Evolutionary conservation across 371 early-diverging fungal genomes (phyloP), one percentile per base, ranked within the genome.

Genomic region (Lichtheimia ramosa): DNA sequence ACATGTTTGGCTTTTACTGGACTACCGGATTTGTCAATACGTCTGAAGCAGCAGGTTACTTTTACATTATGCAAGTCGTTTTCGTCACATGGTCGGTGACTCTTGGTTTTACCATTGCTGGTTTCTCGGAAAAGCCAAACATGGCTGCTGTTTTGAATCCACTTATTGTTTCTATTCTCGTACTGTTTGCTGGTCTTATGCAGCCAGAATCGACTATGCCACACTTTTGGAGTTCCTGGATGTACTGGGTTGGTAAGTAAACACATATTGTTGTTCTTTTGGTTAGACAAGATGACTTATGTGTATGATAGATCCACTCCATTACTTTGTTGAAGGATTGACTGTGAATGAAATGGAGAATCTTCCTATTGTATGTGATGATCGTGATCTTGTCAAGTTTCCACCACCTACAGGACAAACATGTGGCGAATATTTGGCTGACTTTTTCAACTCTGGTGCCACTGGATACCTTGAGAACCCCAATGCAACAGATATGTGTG

Each of bases 121-220:
- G 85, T 0, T 59, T 89, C 52, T 42, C 56, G 7, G 43, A 41
- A 43, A 43, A 41, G 13, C 43, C 42, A n/a, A n/a, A 42, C 5
- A 41, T 55, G 56, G 56, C 56, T 3, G 40, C 88, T 13, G 74
- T 92, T 28, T 59, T 91, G 58, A 86, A 88, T 48, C 90, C 92
- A 3, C 83, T 92, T 61, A 80, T 90, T 51, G 82, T 87, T 27
- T 80, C 89, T 1, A 75, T 88, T 43, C 74, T 91, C 61, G 81
- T 84, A 58, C 64, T 92, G 59, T 90, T 89, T 73, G 83, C 84
- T 43, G 92, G 92, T 75, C 74, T 90, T 34, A 82, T 90, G 69
- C 85, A 89, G 48, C 83, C 89, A 7, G 77, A 82, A 27, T n/a
- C 51, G 7, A 59, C 75, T 1, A 90, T 92, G 88, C 91, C 92